phyloP scores from a whole-genome alignment of 768 basidiomycete species.

The Amyloporia xantha region DNA sequence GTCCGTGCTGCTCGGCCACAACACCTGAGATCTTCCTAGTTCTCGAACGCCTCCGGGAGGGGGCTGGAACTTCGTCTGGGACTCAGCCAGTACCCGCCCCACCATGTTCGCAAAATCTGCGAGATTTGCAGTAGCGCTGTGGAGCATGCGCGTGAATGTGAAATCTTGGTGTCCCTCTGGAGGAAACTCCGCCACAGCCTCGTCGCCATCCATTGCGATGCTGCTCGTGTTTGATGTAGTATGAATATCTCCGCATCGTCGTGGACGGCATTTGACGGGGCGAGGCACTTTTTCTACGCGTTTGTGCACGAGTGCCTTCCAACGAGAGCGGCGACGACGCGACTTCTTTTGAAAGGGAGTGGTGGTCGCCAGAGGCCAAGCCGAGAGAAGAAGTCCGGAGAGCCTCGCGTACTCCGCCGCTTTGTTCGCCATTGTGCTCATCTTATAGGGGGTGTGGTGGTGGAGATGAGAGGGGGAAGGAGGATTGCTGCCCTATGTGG shows the following conservation, averaged over 20 bases:
- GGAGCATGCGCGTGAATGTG: slow-evolving; percentile 1
- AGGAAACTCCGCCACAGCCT: background rate
- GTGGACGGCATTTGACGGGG: background rate
- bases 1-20: background rate
- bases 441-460: background rate
- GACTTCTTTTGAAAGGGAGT: background rate
- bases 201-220: background rate
- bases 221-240: background rate
- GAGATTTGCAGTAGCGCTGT: background rate
- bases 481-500: background rate
- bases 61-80: slow-evolving; percentile 2
- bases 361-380: slow-evolving; percentile 1
- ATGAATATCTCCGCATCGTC: background rate
- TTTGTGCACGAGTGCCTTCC: background rate
- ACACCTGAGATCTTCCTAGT: background rate
- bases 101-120: background rate
- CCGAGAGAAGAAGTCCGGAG: slow-evolving; percentile 1
- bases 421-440: background rate
- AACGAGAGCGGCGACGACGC: background rate
- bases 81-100: background rate
- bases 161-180: background rate
- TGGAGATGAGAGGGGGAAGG: background rate
- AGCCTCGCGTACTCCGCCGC: background rate
- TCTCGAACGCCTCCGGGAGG: background rate
- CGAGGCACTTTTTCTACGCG: background rate